Evolutionary conservation across 2,329 filamentous ascomycete genomes (phyloP).

Genomic region (Diaporthe sp.): DNA sequence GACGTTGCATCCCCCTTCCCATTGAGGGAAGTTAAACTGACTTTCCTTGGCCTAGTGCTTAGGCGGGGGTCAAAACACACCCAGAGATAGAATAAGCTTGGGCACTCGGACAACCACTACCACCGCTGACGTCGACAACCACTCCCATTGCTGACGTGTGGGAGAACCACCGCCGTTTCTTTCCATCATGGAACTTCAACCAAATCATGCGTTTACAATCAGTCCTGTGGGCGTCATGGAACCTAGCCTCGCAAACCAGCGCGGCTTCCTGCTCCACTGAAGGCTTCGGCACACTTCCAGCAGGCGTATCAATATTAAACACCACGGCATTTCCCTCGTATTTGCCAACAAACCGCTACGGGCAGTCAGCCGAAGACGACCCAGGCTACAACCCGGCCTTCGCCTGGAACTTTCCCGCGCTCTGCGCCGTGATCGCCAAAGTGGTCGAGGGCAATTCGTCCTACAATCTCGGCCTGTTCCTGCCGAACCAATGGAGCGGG

Average conservation of each 20-base stretch:
- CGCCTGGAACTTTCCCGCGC: constrained; percentile 46
- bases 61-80: background rate
- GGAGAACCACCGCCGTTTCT: background rate
- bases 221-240: constrained; percentile 19
- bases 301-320: constrained; percentile 24
- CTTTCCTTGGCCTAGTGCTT: background rate
- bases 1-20: background rate
- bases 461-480: constrained; percentile 52
- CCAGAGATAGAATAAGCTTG: background rate
- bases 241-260: constrained; percentile 15
- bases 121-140: background rate
- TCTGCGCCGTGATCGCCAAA: constrained; percentile 51
- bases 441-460: constrained; percentile 48
- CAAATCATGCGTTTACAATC: constrained; percentile 23
- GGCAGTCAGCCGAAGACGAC: constrained; percentile 25
- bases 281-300: constrained; percentile 28
- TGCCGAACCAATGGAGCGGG: constrained; percentile 51
- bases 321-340: background rate
- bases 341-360: constrained; percentile 15
- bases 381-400: constrained; percentile 28
- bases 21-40: background rate
- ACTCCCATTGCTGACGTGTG: background rate
- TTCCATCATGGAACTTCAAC: constrained; percentile 4
- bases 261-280: constrained; percentile 12
- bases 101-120: background rate